Conservation (phyloP, 2,329 filamentous ascomycete species). For the Lecanicillium sp. region DNA sequence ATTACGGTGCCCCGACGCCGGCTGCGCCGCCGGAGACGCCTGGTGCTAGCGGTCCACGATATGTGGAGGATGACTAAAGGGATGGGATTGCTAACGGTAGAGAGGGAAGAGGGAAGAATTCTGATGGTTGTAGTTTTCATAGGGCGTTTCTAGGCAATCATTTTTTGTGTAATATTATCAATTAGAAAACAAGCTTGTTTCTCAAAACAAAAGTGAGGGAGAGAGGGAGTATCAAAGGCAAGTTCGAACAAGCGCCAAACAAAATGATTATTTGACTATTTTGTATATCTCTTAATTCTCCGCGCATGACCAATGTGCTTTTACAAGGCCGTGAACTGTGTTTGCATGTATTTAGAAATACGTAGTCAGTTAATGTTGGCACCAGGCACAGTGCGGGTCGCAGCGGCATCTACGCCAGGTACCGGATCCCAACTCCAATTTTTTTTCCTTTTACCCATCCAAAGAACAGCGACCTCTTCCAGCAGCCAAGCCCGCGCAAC, state of each 20-base stretch:
- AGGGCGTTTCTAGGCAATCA: conserved; percentile 5
- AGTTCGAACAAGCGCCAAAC: background rate
- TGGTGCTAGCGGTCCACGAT: conserved; percentile 51
- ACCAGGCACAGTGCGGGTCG: too few species aligned
- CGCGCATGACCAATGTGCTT: too few species aligned
- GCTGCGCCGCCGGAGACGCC: conserved; percentile 55
- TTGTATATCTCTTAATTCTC: background rate
- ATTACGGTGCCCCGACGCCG: conserved; percentile 53
- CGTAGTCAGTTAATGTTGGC: too few species aligned
- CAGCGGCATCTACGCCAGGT: too few species aligned
- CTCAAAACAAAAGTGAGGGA: too few species aligned
- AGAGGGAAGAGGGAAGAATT: background rate
- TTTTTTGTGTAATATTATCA: conserved; percentile 10
- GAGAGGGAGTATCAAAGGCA: background rate
- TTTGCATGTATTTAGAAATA: too few species aligned
- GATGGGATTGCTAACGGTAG: background rate
- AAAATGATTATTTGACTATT: background rate
- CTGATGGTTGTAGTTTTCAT: background rate
- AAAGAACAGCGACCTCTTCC: too few species aligned
- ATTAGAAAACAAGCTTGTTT: conserved; percentile 1
- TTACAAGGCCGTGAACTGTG: too few species aligned
- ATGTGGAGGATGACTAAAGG: conserved; percentile 44
- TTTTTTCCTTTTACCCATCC: too few species aligned
- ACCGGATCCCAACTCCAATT: too few species aligned
- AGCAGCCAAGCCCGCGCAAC: background rate